These are phyloP conservation scores for Perilla frutescens DNA, from an alignment of 257 asterid genomes.

Conservation along the genomic window DNA sequence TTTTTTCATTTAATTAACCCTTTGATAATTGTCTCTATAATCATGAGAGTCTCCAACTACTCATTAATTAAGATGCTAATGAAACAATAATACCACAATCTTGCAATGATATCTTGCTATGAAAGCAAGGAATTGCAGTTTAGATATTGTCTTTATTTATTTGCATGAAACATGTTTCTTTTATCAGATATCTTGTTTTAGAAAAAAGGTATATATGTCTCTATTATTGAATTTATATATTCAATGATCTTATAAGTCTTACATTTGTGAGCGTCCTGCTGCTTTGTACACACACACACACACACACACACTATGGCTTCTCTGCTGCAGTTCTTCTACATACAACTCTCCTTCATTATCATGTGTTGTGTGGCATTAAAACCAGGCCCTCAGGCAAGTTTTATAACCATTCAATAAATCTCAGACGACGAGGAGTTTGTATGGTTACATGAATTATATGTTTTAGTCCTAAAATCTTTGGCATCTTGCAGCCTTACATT, in stretches of 20 bases:
- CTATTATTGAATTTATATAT: neutral
- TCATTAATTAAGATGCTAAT: neutral
- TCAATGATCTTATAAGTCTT: neutral
- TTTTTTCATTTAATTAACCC: neutral
- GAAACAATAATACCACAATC: constrained; percentile 13
- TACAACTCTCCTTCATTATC: constrained; percentile 36
- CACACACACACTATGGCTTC: constrained; percentile 42
- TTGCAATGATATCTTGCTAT: constrained; percentile 31
- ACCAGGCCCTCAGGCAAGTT: constrained; percentile 45
- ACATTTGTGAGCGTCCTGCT: constrained; percentile 18
- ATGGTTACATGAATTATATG: too few species aligned
- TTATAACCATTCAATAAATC: neutral
- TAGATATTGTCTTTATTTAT: constrained; percentile 9
- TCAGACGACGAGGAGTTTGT: neutral
- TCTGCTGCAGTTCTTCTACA: constrained; percentile 36
- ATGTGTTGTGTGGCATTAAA: constrained; percentile 39
- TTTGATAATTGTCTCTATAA: neutral
- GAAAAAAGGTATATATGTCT: constrained; percentile 11
- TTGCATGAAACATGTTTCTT: constrained; percentile 33
- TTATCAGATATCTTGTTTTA: constrained; percentile 22
- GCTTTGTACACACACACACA: neutral
- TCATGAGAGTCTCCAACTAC: neutral
- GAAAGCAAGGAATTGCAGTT: constrained; percentile 35
- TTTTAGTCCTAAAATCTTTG: neutral
- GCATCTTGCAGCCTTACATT: constrained; percentile 67